These are phyloP conservation scores for Ceriops tagal DNA, from an alignment of 345 rosid genomes.

Conservation along the genomic window DNA sequence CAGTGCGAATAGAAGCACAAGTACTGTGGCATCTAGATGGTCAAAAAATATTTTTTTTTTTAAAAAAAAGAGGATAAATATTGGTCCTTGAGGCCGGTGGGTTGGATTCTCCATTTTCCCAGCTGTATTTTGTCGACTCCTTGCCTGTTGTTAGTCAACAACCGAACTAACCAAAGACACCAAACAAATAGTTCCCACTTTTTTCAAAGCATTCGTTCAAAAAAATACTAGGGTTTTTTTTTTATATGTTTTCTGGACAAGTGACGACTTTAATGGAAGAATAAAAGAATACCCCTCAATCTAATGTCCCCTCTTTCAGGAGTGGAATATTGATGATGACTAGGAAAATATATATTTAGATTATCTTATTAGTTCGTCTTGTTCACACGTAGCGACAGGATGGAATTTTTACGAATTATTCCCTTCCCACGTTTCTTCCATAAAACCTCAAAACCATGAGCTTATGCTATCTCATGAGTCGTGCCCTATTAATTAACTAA, in stretches of 20 bases:
- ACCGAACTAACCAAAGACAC: slow-evolving; percentile 30
- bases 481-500: not conserved
- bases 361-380: slow-evolving; percentile 9
- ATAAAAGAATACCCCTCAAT: too few species aligned
- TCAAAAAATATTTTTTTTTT: not conserved
- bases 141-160: slow-evolving; percentile 28
- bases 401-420: slow-evolving; percentile 37
- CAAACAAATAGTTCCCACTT: not conserved
- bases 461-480: not conserved
- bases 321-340: too few species aligned
- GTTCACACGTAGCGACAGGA: slow-evolving; percentile 31
- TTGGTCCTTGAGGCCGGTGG: slow-evolving; percentile 29
- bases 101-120: slow-evolving; percentile 29
- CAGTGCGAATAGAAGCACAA: not conserved
- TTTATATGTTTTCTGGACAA: too few species aligned
- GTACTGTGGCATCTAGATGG: not conserved
- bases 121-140: slow-evolving; percentile 39
- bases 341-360: not conserved
- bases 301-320: too few species aligned
- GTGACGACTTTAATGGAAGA: too few species aligned
- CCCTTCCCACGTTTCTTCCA: slow-evolving; percentile 22
- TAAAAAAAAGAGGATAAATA: too few species aligned
- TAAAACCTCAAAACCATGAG: slow-evolving; percentile 21
- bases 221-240: too few species aligned
- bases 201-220: not conserved